These are phyloP conservation scores for Penicillium dipodomyicola DNA, from an alignment of 495 filamentous ascomycete genomes.

Conservation along the genomic window DNA sequence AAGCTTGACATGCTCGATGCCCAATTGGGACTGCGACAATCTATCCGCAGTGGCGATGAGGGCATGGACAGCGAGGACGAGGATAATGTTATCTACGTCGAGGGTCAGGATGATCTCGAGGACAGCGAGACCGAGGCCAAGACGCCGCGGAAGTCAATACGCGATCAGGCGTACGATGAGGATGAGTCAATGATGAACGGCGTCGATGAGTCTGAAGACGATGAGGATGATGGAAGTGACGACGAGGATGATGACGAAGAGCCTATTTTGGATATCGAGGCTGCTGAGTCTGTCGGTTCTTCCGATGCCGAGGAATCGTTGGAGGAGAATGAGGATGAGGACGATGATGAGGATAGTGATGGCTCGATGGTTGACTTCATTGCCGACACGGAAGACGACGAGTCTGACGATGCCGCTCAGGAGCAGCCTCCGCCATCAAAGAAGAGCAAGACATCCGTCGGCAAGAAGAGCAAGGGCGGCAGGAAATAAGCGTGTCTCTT, in stretches of 20 bases:
- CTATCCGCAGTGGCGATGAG: conserved; percentile 50
- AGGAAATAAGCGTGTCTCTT: conserved; percentile 25
- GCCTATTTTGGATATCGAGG: conserved; percentile 44
- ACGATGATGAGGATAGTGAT: conserved; percentile 43
- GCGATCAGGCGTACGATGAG: conserved; percentile 40
- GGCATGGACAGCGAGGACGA: conserved; percentile 64
- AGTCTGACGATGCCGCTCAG: conserved; percentile 36
- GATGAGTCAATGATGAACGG: conserved; percentile 50
- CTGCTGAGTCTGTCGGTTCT: conserved; percentile 46
- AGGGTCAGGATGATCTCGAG: conserved; percentile 62
- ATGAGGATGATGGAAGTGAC: conserved; percentile 41
- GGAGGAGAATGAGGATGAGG: conserved; percentile 45
- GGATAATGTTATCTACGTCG: conserved; percentile 81
- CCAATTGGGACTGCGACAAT: conserved; percentile 75
- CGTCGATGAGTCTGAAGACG: conserved; percentile 40
- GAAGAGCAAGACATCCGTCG: conserved; percentile 31
- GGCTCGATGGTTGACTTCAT: conserved; percentile 49
- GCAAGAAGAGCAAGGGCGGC: conserved; percentile 37
- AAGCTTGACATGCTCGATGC: conserved; percentile 88
- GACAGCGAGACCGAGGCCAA: conserved; percentile 41
- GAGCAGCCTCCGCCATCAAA: conserved; percentile 38
- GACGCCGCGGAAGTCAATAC: conserved; percentile 41
- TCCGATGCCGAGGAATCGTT: conserved; percentile 49
- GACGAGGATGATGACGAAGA: conserved; percentile 42
- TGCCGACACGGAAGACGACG: conserved; percentile 45